Base-by-base conservation (phyloP, 208 protist genomes). In the Trypanosoma vivax region DNA sequence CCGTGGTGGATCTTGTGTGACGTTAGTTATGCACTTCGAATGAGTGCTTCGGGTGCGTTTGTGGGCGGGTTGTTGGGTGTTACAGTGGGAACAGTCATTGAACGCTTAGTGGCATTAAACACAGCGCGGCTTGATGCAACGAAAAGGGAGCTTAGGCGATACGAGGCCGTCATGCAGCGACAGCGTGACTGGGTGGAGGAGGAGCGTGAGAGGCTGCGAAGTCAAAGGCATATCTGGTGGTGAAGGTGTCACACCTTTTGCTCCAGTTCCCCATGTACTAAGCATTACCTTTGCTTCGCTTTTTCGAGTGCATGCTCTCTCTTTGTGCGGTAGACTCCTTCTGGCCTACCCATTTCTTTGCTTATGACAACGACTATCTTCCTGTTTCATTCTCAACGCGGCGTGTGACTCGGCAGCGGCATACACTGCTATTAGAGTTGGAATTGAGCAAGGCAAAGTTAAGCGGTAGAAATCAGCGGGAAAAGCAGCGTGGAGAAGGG, bases 1-100 rank as follows among this genome's bases (percentile, higher is more conserved):
- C 86, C 86, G 53, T 93, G 86, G 80, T 93, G 86, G 83, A 68
- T 93, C 28, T 66, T 93, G n/a, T 73, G 65, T 34, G 86, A 93
- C 45, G 49, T 59, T 0, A 49, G 40, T 13, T 50, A 90, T 34
- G 79, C 82, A 4, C 33, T 68, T 21, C 86, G 86, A 21, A 69
- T 93, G 50, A 65, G 74, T 16, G 67, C 68, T 1, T 82, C 73
- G 0, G 86, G 86, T 10, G 50, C 70, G 5, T 67, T 65, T 29
- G 55, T 94, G 10, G 86, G 86, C 23, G 86, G 75, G 10, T 47
- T 58, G 0, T 69, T 90, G 21, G 86, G 86, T 6, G 24, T 83
- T 49, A 58, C 66, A 16, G 75, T 89, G 13, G 83, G 80, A 16
- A 34, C 77, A 13, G 70, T 67, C 18, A 30, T 94, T 16, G 31